Conservation (phyloP, 2,329 filamentous ascomycete genomes). For the Botrytis squamosa region DNA sequence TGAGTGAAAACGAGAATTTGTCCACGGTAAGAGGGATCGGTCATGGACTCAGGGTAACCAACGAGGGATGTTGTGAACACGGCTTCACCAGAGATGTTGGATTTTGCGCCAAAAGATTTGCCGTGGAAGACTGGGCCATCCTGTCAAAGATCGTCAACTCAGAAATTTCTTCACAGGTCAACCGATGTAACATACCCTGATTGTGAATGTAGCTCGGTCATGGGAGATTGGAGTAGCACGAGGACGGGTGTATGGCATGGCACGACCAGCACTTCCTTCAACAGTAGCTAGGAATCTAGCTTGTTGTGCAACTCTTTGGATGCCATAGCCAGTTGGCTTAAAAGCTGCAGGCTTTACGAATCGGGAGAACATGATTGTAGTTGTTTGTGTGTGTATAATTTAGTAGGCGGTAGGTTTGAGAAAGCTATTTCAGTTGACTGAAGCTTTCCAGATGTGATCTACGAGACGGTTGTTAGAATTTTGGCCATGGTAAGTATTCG, state of each 20-base stretch:
- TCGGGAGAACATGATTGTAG: conserved; percentile 58
- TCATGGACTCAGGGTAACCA: conserved; percentile 94
- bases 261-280: conserved; percentile 66
- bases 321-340: conserved; percentile 38
- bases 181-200: conserved; percentile 60
- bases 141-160: conserved; percentile 46
- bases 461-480: conserved; percentile 27
- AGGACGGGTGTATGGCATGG: conserved; percentile 58
- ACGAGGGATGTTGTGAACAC: conserved; percentile 98
- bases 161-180: not conserved
- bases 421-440: conserved; percentile 41
- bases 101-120: conserved; percentile 93
- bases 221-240: conserved; percentile 66
- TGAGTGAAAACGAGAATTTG: conserved; percentile 99
- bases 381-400: conserved; percentile 30
- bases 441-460: conserved; percentile 48
- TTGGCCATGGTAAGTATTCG: conserved; percentile 30
- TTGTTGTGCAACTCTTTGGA: conserved; percentile 39
- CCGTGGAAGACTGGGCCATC: conserved; percentile 95
- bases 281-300: conserved; percentile 62
- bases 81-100: conserved; percentile 95
- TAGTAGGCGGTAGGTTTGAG: conserved; percentile 26
- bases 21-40: conserved; percentile 82
- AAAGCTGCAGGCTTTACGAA: conserved; percentile 55
- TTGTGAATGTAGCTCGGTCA: conserved; percentile 89